Evolutionary conservation across 2,329 filamentous ascomycete species (phyloP).

Genomic region (Alternaria conjuncta): DNA sequence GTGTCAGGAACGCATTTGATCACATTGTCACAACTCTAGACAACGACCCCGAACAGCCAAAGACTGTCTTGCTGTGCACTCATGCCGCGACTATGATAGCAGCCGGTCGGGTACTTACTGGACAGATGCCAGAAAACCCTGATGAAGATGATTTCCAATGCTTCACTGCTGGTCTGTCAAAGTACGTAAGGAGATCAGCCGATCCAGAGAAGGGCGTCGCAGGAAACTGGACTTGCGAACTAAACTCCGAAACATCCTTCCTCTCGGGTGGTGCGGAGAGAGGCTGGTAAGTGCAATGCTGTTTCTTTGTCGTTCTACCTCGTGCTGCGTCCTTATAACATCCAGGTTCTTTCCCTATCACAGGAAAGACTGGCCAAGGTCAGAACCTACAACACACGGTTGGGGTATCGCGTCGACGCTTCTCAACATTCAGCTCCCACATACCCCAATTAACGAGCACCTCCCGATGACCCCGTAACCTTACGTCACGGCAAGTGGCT

Average conservation of each 20-base stretch:
- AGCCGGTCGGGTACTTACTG: constrained; percentile 82
- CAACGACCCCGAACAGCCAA: constrained; percentile 64
- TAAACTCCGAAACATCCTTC: constrained; percentile 86
- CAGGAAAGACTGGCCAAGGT: constrained; percentile 17
- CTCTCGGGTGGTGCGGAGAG: constrained; percentile 80
- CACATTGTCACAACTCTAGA: constrained; percentile 77
- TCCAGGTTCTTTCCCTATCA: constrained; percentile 6
- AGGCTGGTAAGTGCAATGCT: constrained; percentile 71
- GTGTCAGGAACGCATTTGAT: constrained; percentile 73
- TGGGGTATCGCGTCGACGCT: neutral
- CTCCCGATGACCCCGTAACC: neutral
- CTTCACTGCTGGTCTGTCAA: constrained; percentile 81
- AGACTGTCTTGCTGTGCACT: constrained; percentile 79
- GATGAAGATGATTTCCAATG: constrained; percentile 81
- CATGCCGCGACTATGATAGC: constrained; percentile 92
- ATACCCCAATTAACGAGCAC: neutral
- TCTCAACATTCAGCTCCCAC: neutral
- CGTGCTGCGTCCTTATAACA: neutral
- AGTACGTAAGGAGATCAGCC: constrained; percentile 62
- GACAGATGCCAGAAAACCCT: constrained; percentile 72
- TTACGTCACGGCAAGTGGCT: constrained; percentile 3
- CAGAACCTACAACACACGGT: neutral
- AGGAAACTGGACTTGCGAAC: constrained; percentile 79
- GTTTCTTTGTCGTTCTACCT: neutral
- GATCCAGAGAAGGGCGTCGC: constrained; percentile 65